Conservation (phyloP, 1,284 basidiomycete species). For the Boletus hoseneyae region DNA sequence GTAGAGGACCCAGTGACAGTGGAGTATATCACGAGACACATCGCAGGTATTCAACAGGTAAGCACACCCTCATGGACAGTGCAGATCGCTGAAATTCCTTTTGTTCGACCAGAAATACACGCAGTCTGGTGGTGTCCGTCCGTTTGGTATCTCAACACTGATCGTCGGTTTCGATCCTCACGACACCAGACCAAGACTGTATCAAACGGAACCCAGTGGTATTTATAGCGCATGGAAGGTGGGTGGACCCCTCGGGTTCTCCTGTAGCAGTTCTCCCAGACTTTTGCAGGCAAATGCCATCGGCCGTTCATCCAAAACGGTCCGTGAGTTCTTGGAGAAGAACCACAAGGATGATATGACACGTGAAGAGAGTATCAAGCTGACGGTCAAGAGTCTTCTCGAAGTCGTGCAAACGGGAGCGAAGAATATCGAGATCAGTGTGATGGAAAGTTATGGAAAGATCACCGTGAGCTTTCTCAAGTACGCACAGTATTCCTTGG, state of each 20-base stretch:
- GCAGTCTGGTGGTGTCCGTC: constrained; percentile 97
- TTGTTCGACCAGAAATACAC: constrained; percentile 77
- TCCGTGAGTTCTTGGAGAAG: constrained; percentile 98
- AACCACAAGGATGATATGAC: constrained; percentile 92
- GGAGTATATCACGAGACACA: constrained; percentile 97
- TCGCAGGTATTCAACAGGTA: constrained; percentile 97
- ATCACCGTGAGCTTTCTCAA: constrained; percentile 63
- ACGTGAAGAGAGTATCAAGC: constrained; percentile 89
- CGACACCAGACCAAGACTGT: constrained; percentile 84
- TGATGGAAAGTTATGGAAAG: constrained; percentile 93
- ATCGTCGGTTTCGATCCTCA: constrained; percentile 97
- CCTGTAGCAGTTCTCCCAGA: neutral
- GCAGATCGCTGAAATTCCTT: neutral
- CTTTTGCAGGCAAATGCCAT: constrained; percentile 86
- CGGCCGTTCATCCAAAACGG: constrained; percentile 96
- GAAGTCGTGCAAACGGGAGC: constrained; percentile 99
- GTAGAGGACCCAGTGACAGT: constrained; percentile 98
- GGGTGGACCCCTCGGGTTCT: constrained; percentile 19
- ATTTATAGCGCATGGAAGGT: constrained; percentile 99
- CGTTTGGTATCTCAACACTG: constrained; percentile 96
- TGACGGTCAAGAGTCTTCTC: constrained; percentile 93
- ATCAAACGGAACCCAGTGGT: constrained; percentile 97
- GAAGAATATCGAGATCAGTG: constrained; percentile 98
- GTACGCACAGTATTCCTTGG: neutral
- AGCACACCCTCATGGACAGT: constrained; percentile 16